Evolutionary conservation across 768 basidiomycete species (phyloP).

Genomic region (Kwoniella sp.): DNA sequence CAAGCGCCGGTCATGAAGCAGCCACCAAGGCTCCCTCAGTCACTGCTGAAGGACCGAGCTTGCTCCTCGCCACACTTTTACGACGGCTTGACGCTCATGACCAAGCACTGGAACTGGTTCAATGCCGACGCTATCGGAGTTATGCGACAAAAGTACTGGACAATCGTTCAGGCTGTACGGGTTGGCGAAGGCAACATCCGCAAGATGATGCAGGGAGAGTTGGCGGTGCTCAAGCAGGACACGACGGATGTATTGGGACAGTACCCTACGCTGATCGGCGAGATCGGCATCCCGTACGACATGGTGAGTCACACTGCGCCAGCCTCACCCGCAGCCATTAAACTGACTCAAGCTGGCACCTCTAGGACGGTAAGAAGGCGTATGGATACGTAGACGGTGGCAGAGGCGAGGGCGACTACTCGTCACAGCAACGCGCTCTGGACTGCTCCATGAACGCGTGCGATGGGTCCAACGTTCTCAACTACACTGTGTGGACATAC

Average conservation of each 20-base stretch:
- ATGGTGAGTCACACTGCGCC: constrained; percentile 38
- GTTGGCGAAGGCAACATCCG: constrained; percentile 81
- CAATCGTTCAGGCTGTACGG: constrained; percentile 62
- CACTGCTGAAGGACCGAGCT: constrained; percentile 32
- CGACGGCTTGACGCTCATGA: constrained; percentile 50
- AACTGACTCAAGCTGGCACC: constrained; percentile 12
- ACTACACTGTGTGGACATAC: constrained; percentile 53
- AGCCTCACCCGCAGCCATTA: background rate
- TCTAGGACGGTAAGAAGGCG: constrained; percentile 67
- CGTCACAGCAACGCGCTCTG: constrained; percentile 66
- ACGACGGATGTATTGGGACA: constrained; percentile 57
- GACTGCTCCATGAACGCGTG: constrained; percentile 52
- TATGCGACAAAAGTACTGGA: constrained; percentile 60
- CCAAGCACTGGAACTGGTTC: constrained; percentile 50
- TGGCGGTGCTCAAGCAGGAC: constrained; percentile 73
- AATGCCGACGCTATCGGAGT: constrained; percentile 88
- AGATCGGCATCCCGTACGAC: constrained; percentile 59
- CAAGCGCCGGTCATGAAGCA: constrained; percentile 45
- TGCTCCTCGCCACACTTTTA: constrained; percentile 46
- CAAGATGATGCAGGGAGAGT: constrained; percentile 72
- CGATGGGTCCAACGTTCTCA: constrained; percentile 52
- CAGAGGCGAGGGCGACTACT: constrained; percentile 69
- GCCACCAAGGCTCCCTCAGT: constrained; percentile 40
- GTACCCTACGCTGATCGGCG: constrained; percentile 88
- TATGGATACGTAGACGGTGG: constrained; percentile 70